Percentiles rank a stretch among this genome's conserved stretches.
Evolutionary conservation across 164 flowering plant species (phyloP).

Genomic region (Macadamia tetraphylla): DNA sequence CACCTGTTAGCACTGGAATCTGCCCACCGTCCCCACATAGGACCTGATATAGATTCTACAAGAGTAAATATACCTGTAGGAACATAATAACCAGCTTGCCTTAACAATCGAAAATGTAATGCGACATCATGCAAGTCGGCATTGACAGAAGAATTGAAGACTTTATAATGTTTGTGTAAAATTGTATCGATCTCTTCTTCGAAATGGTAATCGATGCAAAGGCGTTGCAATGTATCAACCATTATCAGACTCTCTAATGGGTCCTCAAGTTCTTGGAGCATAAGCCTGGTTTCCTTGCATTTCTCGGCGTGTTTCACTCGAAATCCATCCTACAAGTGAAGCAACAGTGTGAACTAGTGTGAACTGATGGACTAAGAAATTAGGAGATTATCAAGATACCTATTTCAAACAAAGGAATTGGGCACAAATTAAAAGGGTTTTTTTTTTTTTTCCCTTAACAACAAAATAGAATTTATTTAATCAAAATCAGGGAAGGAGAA

Average conservation of each 20-base stretch:
- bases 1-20: too few species aligned
- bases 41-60: background rate
- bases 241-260: constrained; percentile 11
- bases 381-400: too few species aligned
- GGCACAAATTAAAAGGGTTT: too few species aligned
- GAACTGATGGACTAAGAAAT: background rate
- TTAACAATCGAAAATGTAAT: constrained; percentile 26
- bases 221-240: constrained; percentile 29
- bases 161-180: constrained; percentile 5
- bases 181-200: constrained; percentile 20
- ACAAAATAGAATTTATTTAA: too few species aligned
- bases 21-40: too few species aligned
- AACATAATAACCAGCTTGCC: constrained; percentile 17
- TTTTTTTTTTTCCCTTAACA: too few species aligned
- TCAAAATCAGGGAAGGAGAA: too few species aligned
- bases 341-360: too few species aligned
- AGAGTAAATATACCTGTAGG: constrained; percentile 8
- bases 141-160: background rate
- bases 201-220: constrained; percentile 28
- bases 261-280: background rate
- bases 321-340: background rate
- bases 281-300: background rate
- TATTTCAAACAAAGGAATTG: too few species aligned
- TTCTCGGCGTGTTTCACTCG: background rate
- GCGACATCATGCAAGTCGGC: constrained; percentile 18